phyloP scores from a whole-genome alignment of 257 asterid species.

The Solanum pinnatisectum region DNA sequence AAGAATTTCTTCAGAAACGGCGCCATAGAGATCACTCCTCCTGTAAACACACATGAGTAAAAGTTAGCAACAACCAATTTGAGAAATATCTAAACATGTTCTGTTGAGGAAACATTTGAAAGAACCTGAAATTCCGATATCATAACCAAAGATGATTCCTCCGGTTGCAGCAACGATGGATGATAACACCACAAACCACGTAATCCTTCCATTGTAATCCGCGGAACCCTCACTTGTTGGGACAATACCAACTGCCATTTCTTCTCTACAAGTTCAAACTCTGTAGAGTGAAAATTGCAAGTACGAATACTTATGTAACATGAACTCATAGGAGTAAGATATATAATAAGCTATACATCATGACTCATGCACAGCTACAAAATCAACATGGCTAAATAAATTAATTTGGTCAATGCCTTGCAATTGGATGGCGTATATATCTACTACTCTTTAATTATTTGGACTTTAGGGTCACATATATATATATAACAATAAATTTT shows the following conservation, averaged over 20 bases:
- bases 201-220: conserved; percentile 13
- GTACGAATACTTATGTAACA: neutral
- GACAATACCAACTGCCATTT: conserved; percentile 6
- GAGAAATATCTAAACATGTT: neutral
- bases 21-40: conserved; percentile 51
- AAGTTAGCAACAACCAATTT: neutral
- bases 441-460: neutral
- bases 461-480: neutral
- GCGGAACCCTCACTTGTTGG: neutral
- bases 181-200: conserved; percentile 17
- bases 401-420: neutral
- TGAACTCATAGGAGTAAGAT: neutral
- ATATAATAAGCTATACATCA: neutral
- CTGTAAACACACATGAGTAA: conserved; percentile 8
- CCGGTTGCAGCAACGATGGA: conserved; percentile 23
- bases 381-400: neutral
- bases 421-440: neutral
- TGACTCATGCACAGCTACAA: neutral
- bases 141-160: conserved; percentile 27
- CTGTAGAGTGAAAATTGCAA: neutral
- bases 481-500: neutral
- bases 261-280: neutral
- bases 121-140: conserved; percentile 27
- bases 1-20: conserved; percentile 41
- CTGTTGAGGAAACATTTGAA: neutral